A percentile compares a stretch with the other conserved stretches of the same genome.
Conservation (phyloP, 495 filamentous ascomycete genomes). For the Delitschia confertaspora region DNA sequence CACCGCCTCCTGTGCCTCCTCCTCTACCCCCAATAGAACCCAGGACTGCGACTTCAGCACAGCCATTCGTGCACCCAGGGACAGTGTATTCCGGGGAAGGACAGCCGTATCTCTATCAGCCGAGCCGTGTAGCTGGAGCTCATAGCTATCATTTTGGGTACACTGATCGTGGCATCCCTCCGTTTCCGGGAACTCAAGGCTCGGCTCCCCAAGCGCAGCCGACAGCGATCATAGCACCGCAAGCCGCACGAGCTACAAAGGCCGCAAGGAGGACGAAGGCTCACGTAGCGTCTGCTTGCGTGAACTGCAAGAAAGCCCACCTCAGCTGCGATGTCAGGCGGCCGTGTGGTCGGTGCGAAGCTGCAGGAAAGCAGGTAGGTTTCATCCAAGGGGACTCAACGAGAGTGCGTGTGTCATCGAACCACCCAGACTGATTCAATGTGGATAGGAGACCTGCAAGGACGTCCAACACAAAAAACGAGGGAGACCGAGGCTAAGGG, state of each 20-base stretch:
- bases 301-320: conserved; percentile 96
- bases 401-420: too few species aligned
- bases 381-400: not conserved
- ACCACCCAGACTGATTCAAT: conserved; percentile 9
- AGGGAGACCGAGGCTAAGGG: conserved; percentile 81
- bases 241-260: conserved; percentile 35
- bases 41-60: conserved; percentile 7
- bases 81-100: conserved; percentile 22
- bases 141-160: conserved; percentile 24
- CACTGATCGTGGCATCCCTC: conserved; percentile 16
- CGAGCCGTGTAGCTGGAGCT: conserved; percentile 12
- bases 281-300: conserved; percentile 92
- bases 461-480: conserved; percentile 97
- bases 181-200: conserved; percentile 18
- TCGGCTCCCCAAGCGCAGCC: conserved; percentile 28
- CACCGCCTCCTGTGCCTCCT: conserved; percentile 15
- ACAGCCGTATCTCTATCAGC: conserved; percentile 15
- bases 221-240: conserved; percentile 27
- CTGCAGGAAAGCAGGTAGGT: conserved; percentile 55
- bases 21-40: conserved; percentile 8
- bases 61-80: conserved; percentile 11
- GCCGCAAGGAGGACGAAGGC: conserved; percentile 80
- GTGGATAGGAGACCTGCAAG: conserved; percentile 63
- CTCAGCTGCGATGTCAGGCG: conserved; percentile 64
- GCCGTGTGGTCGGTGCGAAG: conserved; percentile 54